Evolutionary conservation across 345 rosid species (phyloP).

Genomic region (Rhodamnia rubescens): DNA sequence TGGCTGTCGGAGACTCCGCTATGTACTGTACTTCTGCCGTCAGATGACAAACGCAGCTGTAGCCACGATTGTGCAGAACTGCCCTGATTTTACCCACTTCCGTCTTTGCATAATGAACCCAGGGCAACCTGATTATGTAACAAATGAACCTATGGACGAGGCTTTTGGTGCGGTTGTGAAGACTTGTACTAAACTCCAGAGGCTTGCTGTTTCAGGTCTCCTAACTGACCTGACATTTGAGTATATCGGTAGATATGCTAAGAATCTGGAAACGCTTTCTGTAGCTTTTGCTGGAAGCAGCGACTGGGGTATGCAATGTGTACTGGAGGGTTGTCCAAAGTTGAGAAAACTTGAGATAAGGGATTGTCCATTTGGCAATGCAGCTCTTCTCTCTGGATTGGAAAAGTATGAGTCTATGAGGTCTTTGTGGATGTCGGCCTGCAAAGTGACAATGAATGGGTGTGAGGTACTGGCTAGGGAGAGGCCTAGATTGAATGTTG

Average conservation of each 20-base stretch:
- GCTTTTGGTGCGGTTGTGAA: conserved; percentile 67
- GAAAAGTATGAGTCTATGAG: conserved; percentile 70
- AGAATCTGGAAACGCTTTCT: conserved; percentile 61
- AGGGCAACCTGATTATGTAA: conserved; percentile 46
- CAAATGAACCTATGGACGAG: conserved; percentile 60
- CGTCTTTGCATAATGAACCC: conserved; percentile 74
- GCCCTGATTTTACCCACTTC: conserved; percentile 65
- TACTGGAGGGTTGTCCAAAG: conserved; percentile 49
- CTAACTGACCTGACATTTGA: conserved; percentile 53
- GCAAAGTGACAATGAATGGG: conserved; percentile 54
- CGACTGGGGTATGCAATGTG: conserved; percentile 59
- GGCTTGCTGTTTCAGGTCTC: conserved; percentile 59
- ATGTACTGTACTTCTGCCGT: conserved; percentile 58
- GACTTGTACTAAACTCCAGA: conserved; percentile 50
- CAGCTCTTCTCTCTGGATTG: conserved; percentile 50
- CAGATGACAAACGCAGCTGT: conserved; percentile 73
- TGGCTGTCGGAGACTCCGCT: conserved; percentile 50
- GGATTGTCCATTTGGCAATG: conserved; percentile 68
- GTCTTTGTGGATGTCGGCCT: conserved; percentile 74
- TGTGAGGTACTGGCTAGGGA: conserved; percentile 41
- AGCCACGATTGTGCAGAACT: conserved; percentile 46
- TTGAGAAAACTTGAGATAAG: conserved; percentile 62
- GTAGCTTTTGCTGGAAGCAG: conserved; percentile 73
- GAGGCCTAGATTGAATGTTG: conserved; percentile 68
- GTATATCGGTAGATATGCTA: conserved; percentile 54